Base-by-base conservation (phyloP, 1,284 basidiomycete species). In the Chondrostereum purpureum region DNA sequence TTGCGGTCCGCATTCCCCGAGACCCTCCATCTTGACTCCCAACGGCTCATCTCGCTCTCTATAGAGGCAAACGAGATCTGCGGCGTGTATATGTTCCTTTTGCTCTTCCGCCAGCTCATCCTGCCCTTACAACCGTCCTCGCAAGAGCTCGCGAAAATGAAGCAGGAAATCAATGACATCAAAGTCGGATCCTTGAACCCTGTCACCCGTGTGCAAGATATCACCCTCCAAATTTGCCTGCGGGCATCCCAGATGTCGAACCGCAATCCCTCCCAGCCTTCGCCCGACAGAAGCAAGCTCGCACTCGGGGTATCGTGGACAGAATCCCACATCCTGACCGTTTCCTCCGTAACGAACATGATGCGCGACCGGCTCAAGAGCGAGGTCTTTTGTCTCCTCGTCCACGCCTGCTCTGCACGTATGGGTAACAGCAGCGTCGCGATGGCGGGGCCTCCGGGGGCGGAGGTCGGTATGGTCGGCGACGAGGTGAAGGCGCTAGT, bases 21-120 rank as follows among this genome's bases (percentile, higher is more conserved):
- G 68, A 89, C 88, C 3, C 72, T 89, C 23, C 86, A 88, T 61
- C 82, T 94, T 53, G 92, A 95, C 67, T 78, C 78, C 44, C 69
- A 78, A 38, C 80, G 92, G 19, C 69, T 96, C 22, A 68, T 75
- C 42, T 73, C 77, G 27, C 77, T 90, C 52, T 77, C 78, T 55
- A 70, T 77, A 44, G 90, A 94, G 50, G 80, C 83, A 0, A 75
- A 81, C 36, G 90, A 95, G 57, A 70, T 85, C 39, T 80, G 80
- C 11, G 78, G 84, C 34, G 67, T 90, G 43, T 88, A 86, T 67
- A 84, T 91, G 78, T 77, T 91, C 54, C 68, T 90, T 24, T 69
- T 92, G 58, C 78, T 92, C 22, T 91, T 83, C 62, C 79, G 88
- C 40, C 88, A 91, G 58, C 77, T 86, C 52, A 64, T 55, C 11